Evolutionary conservation across 108 stramenopile species (phyloP).

Genomic region (Nitzschia inconspicua): DNA sequence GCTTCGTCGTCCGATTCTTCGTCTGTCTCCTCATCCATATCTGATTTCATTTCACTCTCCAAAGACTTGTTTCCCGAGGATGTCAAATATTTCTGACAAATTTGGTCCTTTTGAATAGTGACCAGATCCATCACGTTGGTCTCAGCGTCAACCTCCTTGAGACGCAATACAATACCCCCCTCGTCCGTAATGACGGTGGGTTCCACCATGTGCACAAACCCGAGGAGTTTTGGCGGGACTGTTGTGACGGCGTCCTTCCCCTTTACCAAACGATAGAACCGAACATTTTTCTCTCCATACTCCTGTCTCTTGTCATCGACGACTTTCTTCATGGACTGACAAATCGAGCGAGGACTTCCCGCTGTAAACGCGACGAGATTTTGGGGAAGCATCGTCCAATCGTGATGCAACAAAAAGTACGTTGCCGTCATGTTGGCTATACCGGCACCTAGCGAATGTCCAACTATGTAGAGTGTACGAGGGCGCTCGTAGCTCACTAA

Average conservation of each 20-base stretch:
- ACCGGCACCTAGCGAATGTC: conserved; percentile 57
- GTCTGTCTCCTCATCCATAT: no score
- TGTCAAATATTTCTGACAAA: not conserved
- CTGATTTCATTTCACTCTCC: not conserved
- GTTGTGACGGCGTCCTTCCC: conserved; percentile 43
- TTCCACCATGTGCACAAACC: conserved; percentile 37
- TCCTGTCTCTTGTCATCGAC: conserved; percentile 27
- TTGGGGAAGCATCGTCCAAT: conserved; percentile 45
- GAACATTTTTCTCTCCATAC: conserved; percentile 18
- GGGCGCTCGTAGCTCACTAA: conserved; percentile 36
- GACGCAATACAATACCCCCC: conserved; percentile 26
- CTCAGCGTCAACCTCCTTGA: conserved; percentile 2
- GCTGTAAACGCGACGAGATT: conserved; percentile 42
- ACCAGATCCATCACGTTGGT: not conserved
- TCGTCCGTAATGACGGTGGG: conserved; percentile 32
- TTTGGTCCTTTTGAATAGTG: not conserved
- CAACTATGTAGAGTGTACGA: conserved; percentile 47
- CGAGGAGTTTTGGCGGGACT: conserved; percentile 36
- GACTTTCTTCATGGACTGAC: conserved; percentile 27
- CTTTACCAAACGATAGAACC: conserved; percentile 42
- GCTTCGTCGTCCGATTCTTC: conserved; percentile 13
- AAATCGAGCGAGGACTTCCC: conserved; percentile 45
- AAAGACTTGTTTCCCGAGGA: not conserved
- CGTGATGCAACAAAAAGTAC: conserved; percentile 46
- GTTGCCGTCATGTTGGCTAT: conserved; percentile 55